Evolutionary conservation across 1,284 basidiomycete genomes (phyloP).

Genomic region (Anthracocystis panici-leucophaei): DNA sequence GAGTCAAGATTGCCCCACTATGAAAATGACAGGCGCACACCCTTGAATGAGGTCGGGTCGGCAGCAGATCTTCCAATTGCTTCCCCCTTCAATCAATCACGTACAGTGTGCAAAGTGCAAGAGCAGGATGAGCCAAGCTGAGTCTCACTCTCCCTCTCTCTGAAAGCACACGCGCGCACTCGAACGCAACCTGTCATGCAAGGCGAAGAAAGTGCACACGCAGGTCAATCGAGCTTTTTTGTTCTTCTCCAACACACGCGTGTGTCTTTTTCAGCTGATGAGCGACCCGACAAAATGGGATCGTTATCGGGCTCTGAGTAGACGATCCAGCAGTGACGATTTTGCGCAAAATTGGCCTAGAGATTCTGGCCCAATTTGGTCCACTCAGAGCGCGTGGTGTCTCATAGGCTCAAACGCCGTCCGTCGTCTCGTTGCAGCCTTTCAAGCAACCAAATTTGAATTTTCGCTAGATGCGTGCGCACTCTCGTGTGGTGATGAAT

Average conservation of each 20-base stretch:
- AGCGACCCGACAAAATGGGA: neutral
- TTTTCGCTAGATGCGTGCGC: neutral
- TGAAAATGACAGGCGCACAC: neutral
- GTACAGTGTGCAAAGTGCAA: neutral
- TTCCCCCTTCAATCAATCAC: neutral
- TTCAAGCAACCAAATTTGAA: neutral
- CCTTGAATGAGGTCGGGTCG: neutral
- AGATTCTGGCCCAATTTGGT: slow-evolving; percentile 15
- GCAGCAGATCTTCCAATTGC: neutral
- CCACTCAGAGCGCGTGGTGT: no score
- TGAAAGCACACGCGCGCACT: no score
- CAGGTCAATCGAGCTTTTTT: neutral
- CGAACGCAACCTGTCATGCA: neutral
- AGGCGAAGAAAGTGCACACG: neutral
- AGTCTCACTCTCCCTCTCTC: no score
- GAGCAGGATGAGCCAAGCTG: neutral
- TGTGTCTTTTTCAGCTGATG: neutral
- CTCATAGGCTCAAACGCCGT: neutral
- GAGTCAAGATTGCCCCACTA: neutral
- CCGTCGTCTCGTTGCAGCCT: neutral
- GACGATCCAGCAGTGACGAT: neutral
- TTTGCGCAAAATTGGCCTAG: slow-evolving; percentile 15
- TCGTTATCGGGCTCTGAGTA: neutral
- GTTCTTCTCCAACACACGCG: slow-evolving; percentile 23
- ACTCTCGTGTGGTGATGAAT: neutral